Percentiles rank a stretch among this genome's conserved stretches.
phyloP scores from a whole-genome alignment of 2,329 filamentous ascomycete species.

The Phyllosticta capitalensis region DNA sequence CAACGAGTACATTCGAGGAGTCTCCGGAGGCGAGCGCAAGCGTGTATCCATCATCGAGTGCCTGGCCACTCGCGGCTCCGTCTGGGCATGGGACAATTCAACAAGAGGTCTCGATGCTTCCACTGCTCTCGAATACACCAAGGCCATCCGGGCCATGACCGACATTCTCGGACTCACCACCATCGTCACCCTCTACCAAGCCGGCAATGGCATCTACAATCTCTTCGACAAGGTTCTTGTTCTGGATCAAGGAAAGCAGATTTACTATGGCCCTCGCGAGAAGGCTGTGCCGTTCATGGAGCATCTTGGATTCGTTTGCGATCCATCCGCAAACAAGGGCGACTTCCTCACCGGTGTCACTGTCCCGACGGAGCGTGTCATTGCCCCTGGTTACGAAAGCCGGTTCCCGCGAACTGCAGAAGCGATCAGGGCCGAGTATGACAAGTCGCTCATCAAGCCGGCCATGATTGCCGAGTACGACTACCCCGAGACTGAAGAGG shows the following conservation, averaged over 20 bases:
- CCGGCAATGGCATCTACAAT: constrained; percentile 44
- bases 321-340: constrained; percentile 53
- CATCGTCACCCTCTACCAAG: constrained; percentile 55
- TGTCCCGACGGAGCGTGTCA: constrained; percentile 32
- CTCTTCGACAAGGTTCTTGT: constrained; percentile 64
- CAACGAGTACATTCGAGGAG: constrained; percentile 55
- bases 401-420: constrained; percentile 34
- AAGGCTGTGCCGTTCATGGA: constrained; percentile 57
- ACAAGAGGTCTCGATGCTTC: constrained; percentile 72
- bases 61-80: constrained; percentile 46
- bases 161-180: constrained; percentile 64
- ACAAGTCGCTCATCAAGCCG: constrained; percentile 39
- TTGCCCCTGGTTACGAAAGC: constrained; percentile 30
- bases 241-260: constrained; percentile 65
- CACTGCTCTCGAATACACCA: constrained; percentile 69
- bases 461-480: constrained; percentile 48
- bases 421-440: constrained; percentile 39
- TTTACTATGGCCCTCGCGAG: constrained; percentile 58
- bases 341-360: constrained; percentile 73
- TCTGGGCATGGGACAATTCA: constrained; percentile 50
- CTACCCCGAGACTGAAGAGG: constrained; percentile 45
- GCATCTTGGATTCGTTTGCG: constrained; percentile 56
- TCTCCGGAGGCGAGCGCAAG: constrained; percentile 60
- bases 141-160: constrained; percentile 70
- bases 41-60: constrained; percentile 60